Evolutionary conservation across 805 yeast species (phyloP).

Genomic region (Ogataea polymorpha): DNA sequence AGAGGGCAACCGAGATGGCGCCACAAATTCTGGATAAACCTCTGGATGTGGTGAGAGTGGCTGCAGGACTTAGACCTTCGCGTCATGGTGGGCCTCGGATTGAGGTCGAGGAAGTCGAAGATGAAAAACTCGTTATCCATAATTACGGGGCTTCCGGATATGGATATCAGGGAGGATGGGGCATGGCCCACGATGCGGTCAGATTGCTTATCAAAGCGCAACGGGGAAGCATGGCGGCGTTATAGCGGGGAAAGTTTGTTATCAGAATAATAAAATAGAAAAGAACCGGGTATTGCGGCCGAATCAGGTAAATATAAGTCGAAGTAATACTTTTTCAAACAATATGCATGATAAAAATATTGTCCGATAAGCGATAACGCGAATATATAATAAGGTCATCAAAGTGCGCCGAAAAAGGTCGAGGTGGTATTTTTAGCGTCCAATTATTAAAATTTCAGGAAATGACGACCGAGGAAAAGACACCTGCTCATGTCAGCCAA

Average conservation of each 20-base stretch:
- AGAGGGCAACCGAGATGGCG: conserved; percentile 50
- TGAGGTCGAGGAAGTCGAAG: conserved; percentile 48
- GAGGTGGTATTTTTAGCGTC: not conserved
- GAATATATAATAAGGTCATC: not conserved
- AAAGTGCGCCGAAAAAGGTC: not conserved
- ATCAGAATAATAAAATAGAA: not conserved
- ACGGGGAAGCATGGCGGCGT: not conserved
- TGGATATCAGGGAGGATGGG: conserved; percentile 62
- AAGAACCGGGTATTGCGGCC: not conserved
- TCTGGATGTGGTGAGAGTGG: conserved; percentile 55
- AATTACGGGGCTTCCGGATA: conserved; percentile 70
- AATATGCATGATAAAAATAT: not conserved
- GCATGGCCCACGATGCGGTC: conserved; percentile 54
- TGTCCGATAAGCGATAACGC: not conserved
- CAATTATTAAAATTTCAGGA: not conserved
- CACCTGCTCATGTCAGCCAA: not conserved
- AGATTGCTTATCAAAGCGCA: conserved; percentile 21
- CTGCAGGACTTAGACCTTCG: conserved; percentile 72
- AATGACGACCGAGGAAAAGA: not conserved
- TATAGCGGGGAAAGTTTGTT: not conserved
- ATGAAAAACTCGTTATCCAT: conserved; percentile 51
- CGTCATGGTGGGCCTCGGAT: conserved; percentile 72
- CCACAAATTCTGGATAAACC: conserved; percentile 46
- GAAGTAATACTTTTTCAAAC: not conserved
- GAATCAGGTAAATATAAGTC: not conserved